These are phyloP conservation scores for Lunasporangiospora selenospora DNA, from an alignment of 192 early-diverging fungal species.

Conservation along the genomic window DNA sequence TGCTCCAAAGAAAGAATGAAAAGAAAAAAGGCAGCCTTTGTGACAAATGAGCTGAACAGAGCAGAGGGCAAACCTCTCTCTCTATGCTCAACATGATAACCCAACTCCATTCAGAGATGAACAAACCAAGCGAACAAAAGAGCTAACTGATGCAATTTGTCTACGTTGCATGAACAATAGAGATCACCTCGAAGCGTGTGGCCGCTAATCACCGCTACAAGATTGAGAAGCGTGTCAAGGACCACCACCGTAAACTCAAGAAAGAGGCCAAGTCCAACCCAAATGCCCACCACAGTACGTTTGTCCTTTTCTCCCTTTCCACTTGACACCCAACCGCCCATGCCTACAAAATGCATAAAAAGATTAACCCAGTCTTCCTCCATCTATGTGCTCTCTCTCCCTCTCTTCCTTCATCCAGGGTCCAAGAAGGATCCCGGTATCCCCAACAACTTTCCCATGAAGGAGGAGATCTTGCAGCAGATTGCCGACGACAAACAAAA, in stretches of 20 bases:
- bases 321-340: no score
- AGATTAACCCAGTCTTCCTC: no score
- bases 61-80: no score
- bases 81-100: no score
- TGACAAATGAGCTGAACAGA: no score
- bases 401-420: neutral
- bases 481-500: slow-evolving; percentile 42
- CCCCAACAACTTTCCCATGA: slow-evolving; percentile 90
- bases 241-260: slow-evolving; percentile 65
- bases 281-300: slow-evolving; percentile 42
- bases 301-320: neutral
- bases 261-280: slow-evolving; percentile 60
- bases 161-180: no score
- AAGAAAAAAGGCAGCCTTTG: no score
- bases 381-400: neutral
- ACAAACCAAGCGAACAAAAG: no score
- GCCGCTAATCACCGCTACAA: slow-evolving; percentile 63
- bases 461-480: slow-evolving; percentile 86
- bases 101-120: no score
- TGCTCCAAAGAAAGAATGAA: neutral
- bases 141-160: no score
- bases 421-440: slow-evolving; percentile 94
- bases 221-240: slow-evolving; percentile 61
- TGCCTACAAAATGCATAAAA: no score
- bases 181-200: slow-evolving; percentile 63